Evolutionary conservation across 176 grass and related monocot genomes (phyloP).

Genomic region (Musa beccarii): DNA sequence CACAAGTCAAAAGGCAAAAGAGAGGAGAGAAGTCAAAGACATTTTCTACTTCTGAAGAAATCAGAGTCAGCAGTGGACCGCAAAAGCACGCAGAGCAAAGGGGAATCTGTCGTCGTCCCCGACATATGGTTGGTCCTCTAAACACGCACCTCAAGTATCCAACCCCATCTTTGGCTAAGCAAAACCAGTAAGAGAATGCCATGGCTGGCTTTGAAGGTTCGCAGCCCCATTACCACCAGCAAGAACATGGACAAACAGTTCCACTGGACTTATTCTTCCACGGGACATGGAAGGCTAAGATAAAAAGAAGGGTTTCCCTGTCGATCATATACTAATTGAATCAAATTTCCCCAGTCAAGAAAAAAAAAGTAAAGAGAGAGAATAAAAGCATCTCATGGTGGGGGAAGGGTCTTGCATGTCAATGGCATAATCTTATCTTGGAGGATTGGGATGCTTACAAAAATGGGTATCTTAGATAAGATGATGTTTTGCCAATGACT

Average conservation of each 20-base stretch:
- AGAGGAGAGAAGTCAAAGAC: not conserved
- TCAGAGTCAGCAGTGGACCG: not conserved
- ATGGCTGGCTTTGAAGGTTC: not conserved
- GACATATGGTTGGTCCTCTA: not conserved
- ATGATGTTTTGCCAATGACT: too few species aligned
- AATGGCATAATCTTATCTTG: too few species aligned
- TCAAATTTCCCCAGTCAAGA: too few species aligned
- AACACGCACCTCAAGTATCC: not conserved
- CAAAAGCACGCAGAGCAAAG: not conserved
- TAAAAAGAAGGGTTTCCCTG: not conserved
- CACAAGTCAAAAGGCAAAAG: not conserved
- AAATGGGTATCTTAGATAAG: too few species aligned
- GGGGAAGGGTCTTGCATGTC: too few species aligned
- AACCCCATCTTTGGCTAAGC: not conserved
- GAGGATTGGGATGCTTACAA: too few species aligned
- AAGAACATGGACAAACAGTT: not conserved
- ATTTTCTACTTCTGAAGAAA: not conserved
- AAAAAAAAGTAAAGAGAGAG: too few species aligned
- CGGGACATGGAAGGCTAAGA: not conserved
- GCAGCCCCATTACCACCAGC: not conserved
- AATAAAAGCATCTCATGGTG: too few species aligned
- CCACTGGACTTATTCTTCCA: constrained; percentile 7
- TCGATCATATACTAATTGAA: not conserved
- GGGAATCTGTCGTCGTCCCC: too few species aligned
- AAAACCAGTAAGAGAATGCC: not conserved